These are phyloP conservation scores for Neurospora sp. DNA, from an alignment of 495 filamentous ascomycete genomes.

Conservation along the genomic window DNA sequence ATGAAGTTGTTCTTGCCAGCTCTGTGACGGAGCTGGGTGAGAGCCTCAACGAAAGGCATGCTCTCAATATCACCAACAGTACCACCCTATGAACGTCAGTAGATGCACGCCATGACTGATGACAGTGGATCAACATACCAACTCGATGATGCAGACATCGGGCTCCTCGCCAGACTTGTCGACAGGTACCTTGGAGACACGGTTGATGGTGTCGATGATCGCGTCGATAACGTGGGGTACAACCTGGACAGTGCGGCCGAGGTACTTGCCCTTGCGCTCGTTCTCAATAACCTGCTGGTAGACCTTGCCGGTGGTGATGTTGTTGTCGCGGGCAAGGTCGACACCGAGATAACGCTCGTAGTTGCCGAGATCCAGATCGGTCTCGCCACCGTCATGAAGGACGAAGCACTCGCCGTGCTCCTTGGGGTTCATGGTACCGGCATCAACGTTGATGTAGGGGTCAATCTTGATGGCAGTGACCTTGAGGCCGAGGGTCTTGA, in stretches of 20 bases:
- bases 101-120: not conserved
- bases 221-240: slow-evolving; percentile 86
- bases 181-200: slow-evolving; percentile 76
- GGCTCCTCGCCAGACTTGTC: slow-evolving; percentile 75
- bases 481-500: slow-evolving; percentile 77
- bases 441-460: slow-evolving; percentile 79
- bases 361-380: slow-evolving; percentile 88
- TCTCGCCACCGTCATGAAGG: slow-evolving; percentile 23
- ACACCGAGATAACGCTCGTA: slow-evolving; percentile 60
- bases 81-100: slow-evolving; percentile 16
- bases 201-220: slow-evolving; percentile 87
- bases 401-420: slow-evolving; percentile 44
- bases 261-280: slow-evolving; percentile 74
- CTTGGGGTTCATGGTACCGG: slow-evolving; percentile 57
- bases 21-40: slow-evolving; percentile 63
- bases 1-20: slow-evolving; percentile 74
- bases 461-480: slow-evolving; percentile 49
- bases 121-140: slow-evolving; percentile 19
- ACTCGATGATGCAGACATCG: slow-evolving; percentile 81
- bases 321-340: slow-evolving; percentile 67
- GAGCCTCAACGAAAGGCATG: slow-evolving; percentile 79
- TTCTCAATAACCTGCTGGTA: slow-evolving; percentile 72
- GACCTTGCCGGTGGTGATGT: slow-evolving; percentile 94
- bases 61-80: slow-evolving; percentile 74
- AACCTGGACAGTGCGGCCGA: slow-evolving; percentile 87